Evolutionary conservation across 2,329 filamentous ascomycete species (phyloP).

Genomic region (Dothistroma septosporum): DNA sequence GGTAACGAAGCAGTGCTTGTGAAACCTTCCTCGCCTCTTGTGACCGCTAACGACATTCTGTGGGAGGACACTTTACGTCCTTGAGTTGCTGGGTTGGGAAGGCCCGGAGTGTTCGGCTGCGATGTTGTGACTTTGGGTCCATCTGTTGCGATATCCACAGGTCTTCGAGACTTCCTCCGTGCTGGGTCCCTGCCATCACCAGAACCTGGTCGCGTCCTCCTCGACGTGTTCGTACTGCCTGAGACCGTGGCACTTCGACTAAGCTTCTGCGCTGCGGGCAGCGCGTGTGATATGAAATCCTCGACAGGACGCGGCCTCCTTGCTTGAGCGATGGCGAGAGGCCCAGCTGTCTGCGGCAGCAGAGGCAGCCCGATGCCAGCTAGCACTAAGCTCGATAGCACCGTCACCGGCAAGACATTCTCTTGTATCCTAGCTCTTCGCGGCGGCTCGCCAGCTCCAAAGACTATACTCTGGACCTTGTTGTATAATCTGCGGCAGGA

Average conservation of each 20-base stretch:
- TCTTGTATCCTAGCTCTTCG: constrained; percentile 74
- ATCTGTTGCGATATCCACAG: constrained; percentile 29
- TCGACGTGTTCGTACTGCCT: constrained; percentile 39
- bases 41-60: constrained; percentile 35
- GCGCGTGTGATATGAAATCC: constrained; percentile 58
- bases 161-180: constrained; percentile 34
- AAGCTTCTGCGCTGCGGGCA: constrained; percentile 53
- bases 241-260: constrained; percentile 67
- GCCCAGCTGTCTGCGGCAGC: constrained; percentile 73
- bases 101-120: constrained; percentile 17
- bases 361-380: constrained; percentile 71
- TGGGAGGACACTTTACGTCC: constrained; percentile 9
- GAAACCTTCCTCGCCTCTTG: constrained; percentile 28
- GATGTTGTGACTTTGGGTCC: constrained; percentile 15
- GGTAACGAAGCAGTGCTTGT: constrained; percentile 34
- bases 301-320: constrained; percentile 65
- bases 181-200: constrained; percentile 26
- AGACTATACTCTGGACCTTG: constrained; percentile 83
- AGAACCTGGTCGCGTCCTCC: constrained; percentile 40
- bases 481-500: constrained; percentile 82
- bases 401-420: constrained; percentile 74
- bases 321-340: constrained; percentile 75
- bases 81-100: constrained; percentile 6
- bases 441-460: constrained; percentile 66
- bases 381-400: constrained; percentile 74